phyloP scores from a whole-genome alignment of 75 land plant species.

The Chamaecyparis obtusa region DNA sequence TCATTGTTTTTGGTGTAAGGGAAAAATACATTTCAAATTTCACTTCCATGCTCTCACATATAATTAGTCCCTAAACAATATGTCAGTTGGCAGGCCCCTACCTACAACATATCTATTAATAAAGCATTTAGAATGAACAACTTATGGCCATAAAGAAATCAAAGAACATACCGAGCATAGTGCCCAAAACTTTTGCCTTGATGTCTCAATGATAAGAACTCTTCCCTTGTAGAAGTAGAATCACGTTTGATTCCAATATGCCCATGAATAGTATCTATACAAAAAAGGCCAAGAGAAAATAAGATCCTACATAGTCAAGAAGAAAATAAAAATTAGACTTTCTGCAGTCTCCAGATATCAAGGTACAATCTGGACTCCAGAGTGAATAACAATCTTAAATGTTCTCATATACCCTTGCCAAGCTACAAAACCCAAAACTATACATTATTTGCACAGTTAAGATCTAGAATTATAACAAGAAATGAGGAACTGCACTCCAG shows the following conservation, averaged over 20 bases:
- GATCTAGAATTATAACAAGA: neutral
- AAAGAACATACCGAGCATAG: neutral
- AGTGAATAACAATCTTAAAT: neutral
- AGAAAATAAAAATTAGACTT: neutral
- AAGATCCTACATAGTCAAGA: neutral
- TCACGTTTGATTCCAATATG: slow-evolving; percentile 6
- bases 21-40: neutral
- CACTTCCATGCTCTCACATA: neutral
- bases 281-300: neutral
- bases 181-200: slow-evolving; percentile 8
- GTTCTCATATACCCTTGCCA: neutral
- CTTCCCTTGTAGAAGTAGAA: neutral
- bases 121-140: neutral
- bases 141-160: neutral
- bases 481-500: neutral
- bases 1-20: neutral
- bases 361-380: neutral
- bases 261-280: neutral
- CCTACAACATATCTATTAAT: slow-evolving; percentile 1
- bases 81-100: neutral
- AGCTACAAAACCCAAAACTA: neutral
- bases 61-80: neutral
- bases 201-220: neutral
- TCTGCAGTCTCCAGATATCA: neutral
- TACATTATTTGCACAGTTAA: neutral